These are phyloP conservation scores for Fraxinus xanthoxyloides DNA, from an alignment of 305 asterid species.

Conservation along the genomic window DNA sequence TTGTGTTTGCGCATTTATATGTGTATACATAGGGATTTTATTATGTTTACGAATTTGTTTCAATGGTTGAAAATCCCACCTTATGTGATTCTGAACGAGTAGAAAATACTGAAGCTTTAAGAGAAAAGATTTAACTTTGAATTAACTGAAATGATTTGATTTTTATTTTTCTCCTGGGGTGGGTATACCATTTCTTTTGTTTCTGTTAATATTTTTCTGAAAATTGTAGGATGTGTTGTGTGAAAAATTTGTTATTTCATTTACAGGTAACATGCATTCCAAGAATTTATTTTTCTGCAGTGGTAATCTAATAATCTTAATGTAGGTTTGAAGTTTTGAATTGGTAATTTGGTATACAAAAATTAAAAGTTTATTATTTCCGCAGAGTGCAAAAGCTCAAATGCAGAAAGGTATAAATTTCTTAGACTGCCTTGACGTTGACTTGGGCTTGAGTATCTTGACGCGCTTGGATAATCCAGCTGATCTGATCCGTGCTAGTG, in stretches of 20 bases:
- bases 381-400: neutral
- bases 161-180: neutral
- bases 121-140: neutral
- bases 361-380: neutral
- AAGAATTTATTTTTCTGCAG: neutral
- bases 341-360: neutral
- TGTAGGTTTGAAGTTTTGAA: conserved; percentile 7
- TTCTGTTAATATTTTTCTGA: neutral
- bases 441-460: conserved; percentile 26
- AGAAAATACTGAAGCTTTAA: neutral
- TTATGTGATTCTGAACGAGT: neutral
- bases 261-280: neutral
- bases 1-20: neutral
- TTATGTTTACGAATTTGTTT: neutral
- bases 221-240: neutral
- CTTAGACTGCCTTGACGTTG: conserved; percentile 27
- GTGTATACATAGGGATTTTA: neutral
- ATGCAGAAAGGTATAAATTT: conserved; percentile 26
- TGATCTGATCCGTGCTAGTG: conserved; percentile 38
- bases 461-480: conserved; percentile 34
- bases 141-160: neutral
- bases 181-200: neutral
- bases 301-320: conserved; percentile 1
- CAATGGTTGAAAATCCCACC: neutral
- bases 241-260: neutral